A percentile compares a stretch with the other conserved stretches of the same genome.
These are phyloP conservation scores for Pilasporangium apinafurcum DNA, from an alignment of 352 stramenopile species.

Conservation along the genomic window DNA sequence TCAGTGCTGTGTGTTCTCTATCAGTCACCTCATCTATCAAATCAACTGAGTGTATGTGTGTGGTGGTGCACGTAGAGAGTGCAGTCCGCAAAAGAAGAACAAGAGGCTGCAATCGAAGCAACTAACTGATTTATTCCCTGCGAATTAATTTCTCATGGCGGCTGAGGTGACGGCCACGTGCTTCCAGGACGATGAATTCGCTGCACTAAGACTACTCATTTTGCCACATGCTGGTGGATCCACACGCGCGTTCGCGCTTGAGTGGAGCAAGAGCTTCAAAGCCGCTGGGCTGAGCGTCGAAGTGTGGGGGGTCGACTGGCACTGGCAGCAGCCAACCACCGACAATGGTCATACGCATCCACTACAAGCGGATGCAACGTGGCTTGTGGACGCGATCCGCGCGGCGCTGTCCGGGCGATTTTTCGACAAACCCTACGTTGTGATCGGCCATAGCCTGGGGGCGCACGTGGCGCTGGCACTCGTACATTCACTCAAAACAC, in stretches of 20 bases:
- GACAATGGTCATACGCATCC: conserved; percentile 6
- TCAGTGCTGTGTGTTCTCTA: no score
- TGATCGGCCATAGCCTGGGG: conserved; percentile 67
- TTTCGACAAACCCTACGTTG: conserved; percentile 70
- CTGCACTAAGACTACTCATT: conserved; percentile 54
- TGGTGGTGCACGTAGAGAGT: no score
- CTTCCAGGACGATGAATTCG: conserved; percentile 58
- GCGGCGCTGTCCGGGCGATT: conserved; percentile 37
- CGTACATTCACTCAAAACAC: conserved; percentile 29
- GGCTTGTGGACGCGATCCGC: conserved; percentile 29
- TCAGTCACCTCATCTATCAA: no score
- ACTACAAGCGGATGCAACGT: conserved; percentile 9
- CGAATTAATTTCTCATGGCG: conserved; percentile 20
- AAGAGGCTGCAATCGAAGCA: not conserved
- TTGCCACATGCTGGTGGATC: conserved; percentile 47
- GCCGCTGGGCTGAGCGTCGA: conserved; percentile 28
- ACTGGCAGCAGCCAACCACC: conserved; percentile 10
- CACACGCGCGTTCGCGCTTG: conserved; percentile 32
- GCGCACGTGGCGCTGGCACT: conserved; percentile 50
- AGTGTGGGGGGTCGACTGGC: conserved; percentile 63
- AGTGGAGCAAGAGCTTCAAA: conserved; percentile 35
- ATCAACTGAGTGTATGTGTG: no score
- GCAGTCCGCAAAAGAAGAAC: no score
- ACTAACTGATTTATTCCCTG: no score
- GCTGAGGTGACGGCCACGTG: conserved; percentile 35